These are phyloP conservation scores for Mycosphaerelloides madeirae DNA, from an alignment of 2,329 filamentous ascomycete species.

Conservation along the genomic window DNA sequence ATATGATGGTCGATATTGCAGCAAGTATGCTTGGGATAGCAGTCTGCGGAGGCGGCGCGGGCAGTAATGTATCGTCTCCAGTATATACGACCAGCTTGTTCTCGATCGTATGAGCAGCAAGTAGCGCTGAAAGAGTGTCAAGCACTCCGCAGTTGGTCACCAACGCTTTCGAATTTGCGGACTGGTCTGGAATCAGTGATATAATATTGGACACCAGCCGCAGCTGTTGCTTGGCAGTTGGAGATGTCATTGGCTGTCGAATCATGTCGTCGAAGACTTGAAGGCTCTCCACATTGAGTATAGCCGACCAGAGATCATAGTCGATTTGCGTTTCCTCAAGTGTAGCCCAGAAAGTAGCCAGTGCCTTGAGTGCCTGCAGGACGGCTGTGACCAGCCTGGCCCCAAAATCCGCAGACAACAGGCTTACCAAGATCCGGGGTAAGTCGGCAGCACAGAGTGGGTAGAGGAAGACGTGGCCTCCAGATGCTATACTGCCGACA, in stretches of 20 bases:
- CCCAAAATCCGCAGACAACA: constrained; percentile 59
- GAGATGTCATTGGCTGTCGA: constrained; percentile 50
- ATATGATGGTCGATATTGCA: constrained; percentile 70
- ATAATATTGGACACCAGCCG: constrained; percentile 56
- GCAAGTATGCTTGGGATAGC: constrained; percentile 66
- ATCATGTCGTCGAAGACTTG: constrained; percentile 63
- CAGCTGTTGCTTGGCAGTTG: constrained; percentile 58
- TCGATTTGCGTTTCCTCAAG: constrained; percentile 7
- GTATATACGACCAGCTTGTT: constrained; percentile 24
- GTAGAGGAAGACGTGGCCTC: constrained; percentile 75
- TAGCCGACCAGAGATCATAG: constrained; percentile 23
- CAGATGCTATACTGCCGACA: constrained; percentile 78
- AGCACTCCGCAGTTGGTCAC: constrained; percentile 69
- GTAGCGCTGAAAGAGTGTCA: constrained; percentile 68
- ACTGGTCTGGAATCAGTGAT: constrained; percentile 55
- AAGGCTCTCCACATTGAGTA: constrained; percentile 62
- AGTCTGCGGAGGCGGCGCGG: constrained; percentile 54
- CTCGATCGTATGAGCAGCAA: constrained; percentile 57
- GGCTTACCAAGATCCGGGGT: constrained; percentile 64
- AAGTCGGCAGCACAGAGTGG: constrained; percentile 66
- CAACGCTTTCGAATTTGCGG: constrained; percentile 57
- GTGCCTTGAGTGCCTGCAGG: constrained; percentile 66
- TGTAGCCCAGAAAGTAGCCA: constrained; percentile 57
- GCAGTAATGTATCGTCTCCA: constrained; percentile 23
- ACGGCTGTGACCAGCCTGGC: constrained; percentile 66